Base-by-base conservation (phyloP, 2,329 filamentous ascomycete species). In the Fusarium agapanthi region DNA sequence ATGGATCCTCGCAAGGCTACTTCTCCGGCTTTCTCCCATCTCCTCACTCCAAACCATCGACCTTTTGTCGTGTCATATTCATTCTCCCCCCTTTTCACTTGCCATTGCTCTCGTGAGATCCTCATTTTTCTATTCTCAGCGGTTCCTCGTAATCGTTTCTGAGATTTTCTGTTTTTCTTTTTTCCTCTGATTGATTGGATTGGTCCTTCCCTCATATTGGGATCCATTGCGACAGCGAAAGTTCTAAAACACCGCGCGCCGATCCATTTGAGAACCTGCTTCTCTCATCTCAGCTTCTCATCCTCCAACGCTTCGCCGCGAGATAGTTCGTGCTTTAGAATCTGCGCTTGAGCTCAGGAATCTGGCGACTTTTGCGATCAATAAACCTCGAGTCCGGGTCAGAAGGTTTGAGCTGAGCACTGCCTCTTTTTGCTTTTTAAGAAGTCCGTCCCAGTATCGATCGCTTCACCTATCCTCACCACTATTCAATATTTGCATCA, bases 361-460 rank as follows among this genome's bases (percentile, higher is more conserved):
- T 45, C 59, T 44, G 54, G 71, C 75, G 66, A 59, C 63, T 61
- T 61, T 74, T 75, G 75, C 75, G 75, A 78, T 69, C 71, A 75
- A 76, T 71, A 68, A 62, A 56, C 51, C 60, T 73, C 65, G 58
- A 73, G 67, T 66, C 69, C 70, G 72, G 69, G 65, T 71, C 70
- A 76, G 71, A 77, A 81, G 81, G 80, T 83, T 82, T 79, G 79
- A 82, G 79, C 78, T 79, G 76, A 79, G 78, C 76, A 81, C 79
- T 78, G 80, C 76, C 78, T 81, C 79, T 79, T 81, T 79, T 78
- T 82, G 79, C 77, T 79, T 79, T 76, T 77, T 77, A 80, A 78
- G 70, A 81, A 74, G 75, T 78, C 75, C 76, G 77, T 79, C 76
- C 78, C 79, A 80, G 75, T 77, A 78, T 72, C 80, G 81, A 79